Percentiles rank a stretch among this genome's conserved stretches.
Conservation (phyloP, 257 asterid species). For the Craterostigma plantagineum region DNA sequence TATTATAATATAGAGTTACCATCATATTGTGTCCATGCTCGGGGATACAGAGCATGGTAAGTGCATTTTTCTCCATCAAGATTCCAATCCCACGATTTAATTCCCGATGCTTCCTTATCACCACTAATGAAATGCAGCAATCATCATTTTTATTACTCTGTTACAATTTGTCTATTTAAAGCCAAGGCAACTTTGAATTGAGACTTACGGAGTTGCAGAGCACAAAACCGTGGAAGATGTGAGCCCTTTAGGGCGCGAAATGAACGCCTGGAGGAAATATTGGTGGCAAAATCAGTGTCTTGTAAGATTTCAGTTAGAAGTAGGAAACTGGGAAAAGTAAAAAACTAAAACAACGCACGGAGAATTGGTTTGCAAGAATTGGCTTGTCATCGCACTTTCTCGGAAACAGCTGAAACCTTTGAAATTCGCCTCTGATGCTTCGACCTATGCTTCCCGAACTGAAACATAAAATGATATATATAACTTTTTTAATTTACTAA, state of each 20-base stretch:
- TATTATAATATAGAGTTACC: too few species aligned
- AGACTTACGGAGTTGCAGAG: slow-evolving; percentile 34
- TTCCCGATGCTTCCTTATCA: slow-evolving; percentile 56
- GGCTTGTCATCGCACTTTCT: slow-evolving; percentile 82
- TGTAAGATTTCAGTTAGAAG: too few species aligned
- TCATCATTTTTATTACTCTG: too few species aligned
- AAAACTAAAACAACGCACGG: too few species aligned
- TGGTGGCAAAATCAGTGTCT: too few species aligned
- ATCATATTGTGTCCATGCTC: slow-evolving; percentile 96
- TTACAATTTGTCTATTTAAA: too few species aligned
- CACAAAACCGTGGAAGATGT: slow-evolving; percentile 68
- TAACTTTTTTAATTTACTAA: too few species aligned
- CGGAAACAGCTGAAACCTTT: slow-evolving; percentile 90
- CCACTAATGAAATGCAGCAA: slow-evolving; percentile 29
- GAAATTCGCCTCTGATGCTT: slow-evolving; percentile 83
- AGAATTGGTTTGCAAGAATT: slow-evolving; percentile 74
- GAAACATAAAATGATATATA: too few species aligned
- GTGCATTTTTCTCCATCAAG: slow-evolving; percentile 51
- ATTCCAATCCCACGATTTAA: slow-evolving; percentile 97
- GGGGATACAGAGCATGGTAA: slow-evolving; percentile 88
- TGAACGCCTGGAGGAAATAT: slow-evolving; percentile 41
- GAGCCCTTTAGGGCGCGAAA: slow-evolving; percentile 59
- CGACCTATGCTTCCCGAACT: slow-evolving; percentile 98
- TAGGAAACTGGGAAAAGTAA: too few species aligned
- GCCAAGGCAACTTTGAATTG: slow-evolving; percentile 18